Evolutionary conservation across 495 filamentous ascomycete species (phyloP).

Genomic region (Aspergillus homomorphus): DNA sequence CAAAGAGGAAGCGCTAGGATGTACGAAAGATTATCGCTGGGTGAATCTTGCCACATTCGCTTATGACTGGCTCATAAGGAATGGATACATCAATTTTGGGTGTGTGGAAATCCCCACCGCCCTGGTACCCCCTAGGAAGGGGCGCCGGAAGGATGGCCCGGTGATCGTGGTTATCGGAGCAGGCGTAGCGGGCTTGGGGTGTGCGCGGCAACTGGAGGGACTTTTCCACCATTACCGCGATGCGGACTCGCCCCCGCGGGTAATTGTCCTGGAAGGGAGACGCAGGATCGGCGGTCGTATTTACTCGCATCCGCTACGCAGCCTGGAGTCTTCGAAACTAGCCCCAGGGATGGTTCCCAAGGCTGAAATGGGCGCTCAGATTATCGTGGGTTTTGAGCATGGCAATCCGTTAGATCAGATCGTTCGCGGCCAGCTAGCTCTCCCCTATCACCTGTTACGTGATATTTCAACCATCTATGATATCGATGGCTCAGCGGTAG

Average conservation of each 20-base stretch:
- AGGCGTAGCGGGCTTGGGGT: conserved; percentile 87
- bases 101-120: conserved; percentile 66
- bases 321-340: conserved; percentile 48
- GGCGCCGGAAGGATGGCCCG: conserved; percentile 47
- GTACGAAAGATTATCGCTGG: conserved; percentile 87
- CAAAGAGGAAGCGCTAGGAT: conserved; percentile 85
- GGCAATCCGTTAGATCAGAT: conserved; percentile 92
- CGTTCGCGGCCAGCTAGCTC: conserved; percentile 83
- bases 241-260: conserved; percentile 61
- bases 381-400: conserved; percentile 93
- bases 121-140: conserved; percentile 38
- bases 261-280: conserved; percentile 85
- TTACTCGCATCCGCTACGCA: conserved; percentile 81
- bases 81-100: conserved; percentile 96
- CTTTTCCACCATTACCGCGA: conserved; percentile 74
- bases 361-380: conserved; percentile 94
- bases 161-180: conserved; percentile 90
- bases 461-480: conserved; percentile 91
- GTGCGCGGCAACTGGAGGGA: conserved; percentile 85
- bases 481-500: conserved; percentile 74
- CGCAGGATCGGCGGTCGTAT: conserved; percentile 88
- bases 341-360: conserved; percentile 61
- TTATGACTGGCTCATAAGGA: conserved; percentile 86
- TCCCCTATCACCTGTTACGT: conserved; percentile 78
- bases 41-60: conserved; percentile 85